A percentile compares a stretch with the other conserved stretches of the same genome.
Conservation (phyloP, 179 eudicot genomes). For the Silene noctiflora region DNA sequence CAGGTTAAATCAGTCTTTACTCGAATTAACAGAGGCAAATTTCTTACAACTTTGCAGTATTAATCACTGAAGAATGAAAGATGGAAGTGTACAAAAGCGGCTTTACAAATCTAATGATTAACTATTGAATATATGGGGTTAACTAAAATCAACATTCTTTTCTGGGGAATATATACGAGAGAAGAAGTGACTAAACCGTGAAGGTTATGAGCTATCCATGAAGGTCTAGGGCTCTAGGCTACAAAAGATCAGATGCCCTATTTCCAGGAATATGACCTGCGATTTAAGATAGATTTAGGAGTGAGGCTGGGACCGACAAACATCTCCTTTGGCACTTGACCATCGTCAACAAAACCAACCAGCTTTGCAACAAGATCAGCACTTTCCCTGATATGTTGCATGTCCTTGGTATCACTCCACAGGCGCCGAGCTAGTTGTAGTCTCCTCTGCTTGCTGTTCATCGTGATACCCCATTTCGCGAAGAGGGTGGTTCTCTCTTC, state of each 20-base stretch:
- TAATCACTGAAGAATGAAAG: no score
- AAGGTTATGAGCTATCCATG: neutral
- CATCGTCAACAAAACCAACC: conserved; percentile 51
- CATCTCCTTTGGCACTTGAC: conserved; percentile 63
- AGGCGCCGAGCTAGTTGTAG: conserved; percentile 44
- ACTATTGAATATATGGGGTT: conserved; percentile 3
- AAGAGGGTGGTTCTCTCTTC: conserved; percentile 56
- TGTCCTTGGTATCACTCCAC: conserved; percentile 64
- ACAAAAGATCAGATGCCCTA: conserved; percentile 37
- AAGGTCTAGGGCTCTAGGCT: conserved; percentile 14
- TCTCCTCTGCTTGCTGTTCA: conserved; percentile 65
- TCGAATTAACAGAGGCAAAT: no score
- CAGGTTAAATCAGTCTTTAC: no score
- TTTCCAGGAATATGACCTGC: conserved; percentile 53
- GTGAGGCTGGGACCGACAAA: conserved; percentile 65
- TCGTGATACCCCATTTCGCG: conserved; percentile 56
- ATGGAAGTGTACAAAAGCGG: no score
- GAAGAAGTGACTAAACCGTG: neutral
- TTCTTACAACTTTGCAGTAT: no score
- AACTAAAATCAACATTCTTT: neutral
- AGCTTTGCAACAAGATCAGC: conserved; percentile 67
- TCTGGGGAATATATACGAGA: no score
- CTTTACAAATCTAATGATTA: neutral
- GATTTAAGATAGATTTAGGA: conserved; percentile 32
- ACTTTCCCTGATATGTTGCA: conserved; percentile 62